Percentiles rank a stretch among this genome's conserved stretches.
phyloP scores from a whole-genome alignment of 2,329 filamentous ascomycete species.

The Xylariales sp. region DNA sequence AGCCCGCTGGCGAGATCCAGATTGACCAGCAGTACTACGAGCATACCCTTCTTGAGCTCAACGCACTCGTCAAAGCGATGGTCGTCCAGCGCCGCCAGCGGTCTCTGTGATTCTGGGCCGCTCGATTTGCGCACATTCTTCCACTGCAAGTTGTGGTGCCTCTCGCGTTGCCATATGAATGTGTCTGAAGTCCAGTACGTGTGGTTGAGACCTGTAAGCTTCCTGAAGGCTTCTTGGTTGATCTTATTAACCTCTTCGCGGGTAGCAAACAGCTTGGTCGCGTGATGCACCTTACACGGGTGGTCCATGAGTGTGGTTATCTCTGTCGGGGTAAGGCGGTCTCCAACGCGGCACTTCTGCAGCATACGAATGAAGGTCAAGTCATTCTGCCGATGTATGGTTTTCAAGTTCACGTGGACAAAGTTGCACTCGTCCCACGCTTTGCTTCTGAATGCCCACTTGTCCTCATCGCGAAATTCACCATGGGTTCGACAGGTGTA shows the following conservation, averaged over 20 bases:
- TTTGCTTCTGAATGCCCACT: conserved; percentile 56
- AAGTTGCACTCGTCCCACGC: conserved; percentile 54
- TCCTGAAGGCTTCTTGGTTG: conserved; percentile 28
- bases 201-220: conserved; percentile 22
- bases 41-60: conserved; percentile 44
- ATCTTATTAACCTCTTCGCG: conserved; percentile 29
- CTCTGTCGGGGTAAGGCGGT: conserved; percentile 30
- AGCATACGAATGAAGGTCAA: conserved; percentile 48
- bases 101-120: conserved; percentile 15
- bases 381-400: conserved; percentile 56
- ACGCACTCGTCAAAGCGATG: conserved; percentile 40
- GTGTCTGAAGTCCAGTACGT: conserved; percentile 32
- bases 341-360: conserved; percentile 30
- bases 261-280: conserved; percentile 40
- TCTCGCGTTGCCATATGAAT: conserved; percentile 31
- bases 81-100: conserved; percentile 31
- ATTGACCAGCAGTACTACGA: conserved; percentile 49
- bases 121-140: conserved; percentile 15
- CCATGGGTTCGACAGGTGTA: conserved; percentile 30
- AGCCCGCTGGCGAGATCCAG: conserved; percentile 34
- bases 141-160: conserved; percentile 20
- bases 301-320: conserved; percentile 40
- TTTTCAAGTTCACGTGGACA: conserved; percentile 43
- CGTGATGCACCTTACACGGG: conserved; percentile 32
- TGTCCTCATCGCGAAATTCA: conserved; percentile 41